Base-by-base conservation (phyloP, 2,329 filamentous ascomycete species). In the Microdochium nivale region DNA sequence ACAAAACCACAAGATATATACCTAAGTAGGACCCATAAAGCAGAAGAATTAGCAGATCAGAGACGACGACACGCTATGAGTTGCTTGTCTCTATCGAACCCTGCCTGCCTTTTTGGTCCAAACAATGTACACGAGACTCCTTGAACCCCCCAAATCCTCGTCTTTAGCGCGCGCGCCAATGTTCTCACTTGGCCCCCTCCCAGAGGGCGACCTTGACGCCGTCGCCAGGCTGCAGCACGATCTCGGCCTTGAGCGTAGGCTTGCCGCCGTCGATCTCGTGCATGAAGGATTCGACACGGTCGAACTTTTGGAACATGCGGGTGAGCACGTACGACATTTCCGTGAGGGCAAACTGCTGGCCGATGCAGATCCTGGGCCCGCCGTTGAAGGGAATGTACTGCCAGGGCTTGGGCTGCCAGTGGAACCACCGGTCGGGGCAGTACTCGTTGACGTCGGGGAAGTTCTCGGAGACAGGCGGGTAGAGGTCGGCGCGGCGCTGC, bases 301-400 rank as follows among this genome's bases (percentile, higher is more conserved):
- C 80, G 62, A 86, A 94, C 24, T 77, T 75, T 71, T 92, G 88
- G 62, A 91, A 80, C 57, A 92, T 62, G 46, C 88, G 74, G 25
- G 84, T 83, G 54, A 90, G 75, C 10, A 86, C 83, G 63, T 91
- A 91, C 27, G 73, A 72, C 72, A 87, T 87, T 72, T 91, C 86
- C 0, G 86, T 89, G 47, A 91, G 69, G 14, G 88, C 88, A 65
- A 90, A 92, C 66, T 92, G 86, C 74, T 92, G 86, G 1, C 87
- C 86, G 53, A 90, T 81, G 67, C 87, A 88, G 62, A 88, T 86
- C 30, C 87, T 73, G 44, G 86, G 83, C 1, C 86, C 86, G 11
- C 84, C 84, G 63, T 88, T 89, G 67, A 90, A 89, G 3, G 87
- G 86, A 43, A 90, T 77, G 63, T 87, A 90, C 55, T 84, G 78